phyloP scores from a whole-genome alignment of 2,329 filamentous ascomycete genomes.

The Graphilbum fragrans region DNA sequence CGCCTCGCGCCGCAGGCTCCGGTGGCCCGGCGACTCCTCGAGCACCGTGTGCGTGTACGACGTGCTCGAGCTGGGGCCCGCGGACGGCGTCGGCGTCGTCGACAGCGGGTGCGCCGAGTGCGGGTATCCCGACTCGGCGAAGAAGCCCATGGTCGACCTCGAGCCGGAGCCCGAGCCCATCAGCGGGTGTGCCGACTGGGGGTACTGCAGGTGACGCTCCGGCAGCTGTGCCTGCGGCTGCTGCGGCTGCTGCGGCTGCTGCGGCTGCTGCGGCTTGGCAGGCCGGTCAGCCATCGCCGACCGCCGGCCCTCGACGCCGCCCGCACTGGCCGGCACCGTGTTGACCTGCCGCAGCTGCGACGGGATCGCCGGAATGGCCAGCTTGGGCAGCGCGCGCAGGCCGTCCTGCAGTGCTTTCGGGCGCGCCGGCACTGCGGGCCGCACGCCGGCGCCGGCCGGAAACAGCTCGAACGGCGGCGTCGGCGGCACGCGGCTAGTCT shows the following conservation, averaged over 20 bases:
- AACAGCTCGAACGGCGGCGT: constrained; percentile 59
- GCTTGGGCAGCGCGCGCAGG: constrained; percentile 47
- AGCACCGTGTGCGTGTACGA: constrained; percentile 12
- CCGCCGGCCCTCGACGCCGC: no score
- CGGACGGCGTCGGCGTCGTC: constrained; percentile 5
- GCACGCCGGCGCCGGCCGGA: constrained; percentile 22
- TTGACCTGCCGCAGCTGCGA: constrained; percentile 8
- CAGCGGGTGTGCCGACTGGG: constrained; percentile 1
- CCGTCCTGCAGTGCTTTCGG: constrained; percentile 33
- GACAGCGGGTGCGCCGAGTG: constrained; percentile 1
- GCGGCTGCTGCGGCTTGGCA: no score
- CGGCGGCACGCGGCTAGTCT: constrained; percentile 46
- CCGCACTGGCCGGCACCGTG: background rate
- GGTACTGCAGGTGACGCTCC: no score
- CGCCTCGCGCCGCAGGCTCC: background rate
- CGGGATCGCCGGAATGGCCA: constrained; percentile 39
- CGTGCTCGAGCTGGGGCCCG: constrained; percentile 4
- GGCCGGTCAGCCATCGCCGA: no score
- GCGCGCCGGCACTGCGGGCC: constrained; percentile 1
- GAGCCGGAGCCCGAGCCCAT: background rate
- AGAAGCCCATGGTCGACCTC: no score
- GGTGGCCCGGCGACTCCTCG: constrained; percentile 9
- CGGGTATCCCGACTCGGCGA: no score
- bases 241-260: no score
- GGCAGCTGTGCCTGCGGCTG: no score